A percentile compares a stretch with the other conserved stretches of the same genome.
Conservation (phyloP, 2,329 filamentous ascomycete genomes). For the Clonostachys solani region DNA sequence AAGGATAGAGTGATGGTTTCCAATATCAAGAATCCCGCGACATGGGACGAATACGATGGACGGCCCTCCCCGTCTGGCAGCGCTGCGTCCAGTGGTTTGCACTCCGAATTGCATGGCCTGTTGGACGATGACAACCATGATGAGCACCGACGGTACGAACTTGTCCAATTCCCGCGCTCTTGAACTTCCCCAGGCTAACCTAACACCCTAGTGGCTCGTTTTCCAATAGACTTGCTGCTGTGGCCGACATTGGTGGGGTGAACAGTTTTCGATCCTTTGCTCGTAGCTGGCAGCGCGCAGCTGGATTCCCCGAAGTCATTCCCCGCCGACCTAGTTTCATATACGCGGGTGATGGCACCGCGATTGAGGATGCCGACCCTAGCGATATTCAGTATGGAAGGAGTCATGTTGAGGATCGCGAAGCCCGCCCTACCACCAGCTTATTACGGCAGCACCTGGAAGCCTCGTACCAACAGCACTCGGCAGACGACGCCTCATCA, state of each 20-base stretch:
- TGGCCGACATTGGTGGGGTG: slow-evolving; percentile 76
- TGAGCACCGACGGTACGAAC: slow-evolving; percentile 1
- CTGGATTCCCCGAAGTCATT: slow-evolving; percentile 82
- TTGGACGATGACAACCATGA: slow-evolving; percentile 31
- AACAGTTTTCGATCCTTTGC: slow-evolving; percentile 96
- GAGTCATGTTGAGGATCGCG: slow-evolving; percentile 29
- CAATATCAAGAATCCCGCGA: slow-evolving; percentile 28
- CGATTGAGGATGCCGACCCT: slow-evolving; percentile 6
- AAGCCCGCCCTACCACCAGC: slow-evolving; percentile 27
- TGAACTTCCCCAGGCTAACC: neutral
- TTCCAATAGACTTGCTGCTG: slow-evolving; percentile 48
- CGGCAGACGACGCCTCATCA: neutral
- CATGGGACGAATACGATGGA: slow-evolving; percentile 42
- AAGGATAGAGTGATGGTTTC: slow-evolving; percentile 15
- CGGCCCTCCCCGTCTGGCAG: slow-evolving; percentile 35
- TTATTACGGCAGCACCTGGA: slow-evolving; percentile 51
- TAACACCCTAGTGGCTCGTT: slow-evolving; percentile 50
- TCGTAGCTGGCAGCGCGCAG: slow-evolving; percentile 86
- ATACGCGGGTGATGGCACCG: slow-evolving; percentile 48
- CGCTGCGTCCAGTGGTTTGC: slow-evolving; percentile 32
- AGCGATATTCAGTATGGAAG: slow-evolving; percentile 34
- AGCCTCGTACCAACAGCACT: slow-evolving; percentile 14
- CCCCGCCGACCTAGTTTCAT: slow-evolving; percentile 74
- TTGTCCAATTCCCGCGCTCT: no score
- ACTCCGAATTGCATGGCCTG: slow-evolving; percentile 37